Base-by-base conservation (phyloP, 2,329 filamentous ascomycete species). In the Phaeomoniella chlamydospora region DNA sequence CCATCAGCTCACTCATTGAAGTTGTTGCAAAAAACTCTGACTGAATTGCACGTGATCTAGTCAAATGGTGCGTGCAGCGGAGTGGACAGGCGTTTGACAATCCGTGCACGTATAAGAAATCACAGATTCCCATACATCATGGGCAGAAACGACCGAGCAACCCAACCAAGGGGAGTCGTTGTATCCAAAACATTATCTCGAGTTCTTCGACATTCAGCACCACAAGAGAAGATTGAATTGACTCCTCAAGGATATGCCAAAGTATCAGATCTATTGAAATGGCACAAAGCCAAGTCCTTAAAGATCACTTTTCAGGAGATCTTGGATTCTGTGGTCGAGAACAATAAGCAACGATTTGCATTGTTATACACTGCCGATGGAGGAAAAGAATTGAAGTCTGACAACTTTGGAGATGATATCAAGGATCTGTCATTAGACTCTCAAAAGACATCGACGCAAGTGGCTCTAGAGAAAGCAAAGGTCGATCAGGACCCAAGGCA, bases 271-370 rank as follows among this genome's bases (percentile, higher is more conserved):
- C 61, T 76, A 66, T 62, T 80, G 22, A 57, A 60, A 48, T 75
- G 71, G 53, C 64, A 63, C 35, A 69, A 67, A 31, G 58, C 94
- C 37, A 73, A 72, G 43, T 74, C 72, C 3, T 66, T 93, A 6
- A 68, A 81, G 41, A 72, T 80, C n/a, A 81, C 79, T 0, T 71
- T 94, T 39, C 60, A 67, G 2, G 88, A 94, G 45, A 67, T 98
- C 43, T 65, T 72, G 37, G 55, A 67, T 6, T 69, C 79, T 12
- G 86, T 94, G 10, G 57, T 64, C 11, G 70, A 71, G 34, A 92
- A 85, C 52, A 82, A 88, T 50, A 98, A 98, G 62, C 81, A 94
- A 57, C 81, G 90, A 29, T 98, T 92, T 64, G 73, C 77, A 2
- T 67, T 96, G 50, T 77, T 85, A 36, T 71, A 71, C 32, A 69